These are phyloP conservation scores for Diaporthe caulivora DNA, from an alignment of 2,329 filamentous ascomycete species.

Conservation along the genomic window DNA sequence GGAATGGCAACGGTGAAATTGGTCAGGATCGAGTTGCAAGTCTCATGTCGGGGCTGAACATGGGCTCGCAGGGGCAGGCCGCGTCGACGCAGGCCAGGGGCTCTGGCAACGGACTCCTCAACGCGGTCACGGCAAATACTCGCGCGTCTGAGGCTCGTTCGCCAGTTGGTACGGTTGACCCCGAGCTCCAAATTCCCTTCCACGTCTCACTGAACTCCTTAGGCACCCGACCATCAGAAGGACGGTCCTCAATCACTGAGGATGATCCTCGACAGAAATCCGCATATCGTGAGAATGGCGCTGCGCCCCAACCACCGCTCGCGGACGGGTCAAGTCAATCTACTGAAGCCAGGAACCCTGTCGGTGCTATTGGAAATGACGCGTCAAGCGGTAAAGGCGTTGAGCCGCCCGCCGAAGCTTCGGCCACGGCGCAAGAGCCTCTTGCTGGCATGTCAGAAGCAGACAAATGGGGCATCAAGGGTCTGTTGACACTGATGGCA, in stretches of 20 bases:
- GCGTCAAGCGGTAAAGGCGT: conserved; percentile 53
- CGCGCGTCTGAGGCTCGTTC: conserved; percentile 63
- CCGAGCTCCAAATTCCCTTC: neutral
- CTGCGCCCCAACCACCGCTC: conserved; percentile 50
- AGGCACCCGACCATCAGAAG: conserved; percentile 59
- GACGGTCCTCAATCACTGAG: conserved; percentile 53
- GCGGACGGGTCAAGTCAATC: conserved; percentile 50
- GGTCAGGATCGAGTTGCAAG: conserved; percentile 65
- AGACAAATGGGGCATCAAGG: conserved; percentile 76
- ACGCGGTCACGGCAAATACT: conserved; percentile 72
- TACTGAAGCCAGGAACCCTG: conserved; percentile 54
- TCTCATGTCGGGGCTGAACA: conserved; percentile 61
- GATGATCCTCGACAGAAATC: conserved; percentile 62
- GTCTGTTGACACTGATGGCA: conserved; percentile 72
- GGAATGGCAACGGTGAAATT: conserved; percentile 69
- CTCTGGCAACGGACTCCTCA: conserved; percentile 71
- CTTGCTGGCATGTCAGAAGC: conserved; percentile 71
- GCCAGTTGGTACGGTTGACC: conserved; percentile 54
- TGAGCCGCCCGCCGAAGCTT: conserved; percentile 47
- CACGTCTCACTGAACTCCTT: conserved; percentile 44
- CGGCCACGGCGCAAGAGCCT: conserved; percentile 63
- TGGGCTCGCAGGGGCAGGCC: conserved; percentile 60
- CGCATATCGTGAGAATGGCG: conserved; percentile 58
- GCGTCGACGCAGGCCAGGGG: conserved; percentile 57
- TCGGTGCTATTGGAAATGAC: conserved; percentile 63